Evolutionary conservation across 176 grass and related monocot genomes (phyloP).

Genomic region (Dactylis glomerata): DNA sequence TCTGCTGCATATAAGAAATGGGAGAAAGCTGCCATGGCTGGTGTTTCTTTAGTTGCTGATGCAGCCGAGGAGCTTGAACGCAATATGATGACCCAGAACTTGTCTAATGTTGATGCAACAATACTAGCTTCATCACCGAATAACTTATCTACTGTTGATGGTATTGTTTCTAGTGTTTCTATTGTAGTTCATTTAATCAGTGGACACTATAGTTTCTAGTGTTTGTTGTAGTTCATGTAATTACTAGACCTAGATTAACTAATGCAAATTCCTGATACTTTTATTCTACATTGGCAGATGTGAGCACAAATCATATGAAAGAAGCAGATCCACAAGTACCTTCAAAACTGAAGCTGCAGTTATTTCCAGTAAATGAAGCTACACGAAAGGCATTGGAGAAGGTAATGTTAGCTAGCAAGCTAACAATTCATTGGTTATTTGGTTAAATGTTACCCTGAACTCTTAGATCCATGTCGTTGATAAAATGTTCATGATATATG

Average conservation of each 20-base stretch:
- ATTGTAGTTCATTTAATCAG: conserved; percentile 3
- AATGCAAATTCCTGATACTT: conserved; percentile 9
- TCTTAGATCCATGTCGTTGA: conserved; percentile 6
- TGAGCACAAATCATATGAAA: conserved; percentile 48
- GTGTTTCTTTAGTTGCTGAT: conserved; percentile 99
- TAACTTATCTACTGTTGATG: conserved; percentile 43
- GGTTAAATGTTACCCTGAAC: not conserved
- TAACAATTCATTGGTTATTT: conserved; percentile 18
- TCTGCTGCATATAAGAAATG: conserved; percentile 87
- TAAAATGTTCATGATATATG: conserved; percentile 25
- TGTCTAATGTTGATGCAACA: conserved; percentile 36
- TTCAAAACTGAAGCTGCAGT: conserved; percentile 85
- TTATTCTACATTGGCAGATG: conserved; percentile 42
- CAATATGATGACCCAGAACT: conserved; percentile 15
- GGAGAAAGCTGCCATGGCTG: conserved; percentile 95
- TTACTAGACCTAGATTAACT: not conserved
- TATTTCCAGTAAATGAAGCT: conserved; percentile 97
- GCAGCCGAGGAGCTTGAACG: conserved; percentile 93
- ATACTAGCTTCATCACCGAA: conserved; percentile 32
- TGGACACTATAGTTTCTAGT: not conserved
- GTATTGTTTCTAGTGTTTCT: conserved; percentile 35
- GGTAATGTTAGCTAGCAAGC: conserved; percentile 44
- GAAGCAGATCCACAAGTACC: conserved; percentile 53
- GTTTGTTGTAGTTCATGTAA: conserved; percentile 1
- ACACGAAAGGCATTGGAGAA: conserved; percentile 88